Conservation (phyloP, 2,329 filamentous ascomycete species). For the Aspergillus tubingensis region DNA sequence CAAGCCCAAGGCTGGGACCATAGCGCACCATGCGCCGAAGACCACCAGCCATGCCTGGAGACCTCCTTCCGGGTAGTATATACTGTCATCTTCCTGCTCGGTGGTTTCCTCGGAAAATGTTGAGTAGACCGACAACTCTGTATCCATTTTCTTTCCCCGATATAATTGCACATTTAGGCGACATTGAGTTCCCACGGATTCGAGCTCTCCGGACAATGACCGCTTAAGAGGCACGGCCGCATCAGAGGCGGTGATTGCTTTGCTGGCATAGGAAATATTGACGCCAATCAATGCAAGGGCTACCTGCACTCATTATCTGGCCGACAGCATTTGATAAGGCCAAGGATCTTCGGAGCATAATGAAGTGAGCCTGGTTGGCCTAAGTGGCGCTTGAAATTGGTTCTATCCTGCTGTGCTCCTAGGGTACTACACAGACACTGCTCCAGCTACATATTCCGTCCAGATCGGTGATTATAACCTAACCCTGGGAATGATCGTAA, state of each 20-base stretch:
- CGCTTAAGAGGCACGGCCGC: not conserved
- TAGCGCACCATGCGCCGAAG: constrained; percentile 40
- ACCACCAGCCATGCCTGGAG: constrained; percentile 47
- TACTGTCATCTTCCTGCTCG: not conserved
- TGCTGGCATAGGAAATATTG: constrained; percentile 1
- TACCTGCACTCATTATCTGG: not conserved
- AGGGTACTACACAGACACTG: no score
- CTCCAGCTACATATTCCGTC: no score
- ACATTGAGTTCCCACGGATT: no score
- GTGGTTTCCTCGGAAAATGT: not conserved
- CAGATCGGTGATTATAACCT: no score
- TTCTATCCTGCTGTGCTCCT: not conserved
- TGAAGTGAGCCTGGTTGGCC: not conserved
- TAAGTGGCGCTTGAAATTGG: not conserved
- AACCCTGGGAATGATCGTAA: no score
- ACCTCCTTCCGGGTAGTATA: constrained; percentile 44
- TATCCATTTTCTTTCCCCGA: not conserved
- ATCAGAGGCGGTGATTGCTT: constrained; percentile 5
- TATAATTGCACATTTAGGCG: no score
- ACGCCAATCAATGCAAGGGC: constrained; percentile 5
- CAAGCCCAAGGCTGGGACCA: constrained; percentile 45
- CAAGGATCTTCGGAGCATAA: not conserved
- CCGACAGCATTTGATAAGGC: not conserved
- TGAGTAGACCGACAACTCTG: not conserved
- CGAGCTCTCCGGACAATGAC: not conserved